These are phyloP conservation scores for Ophiostoma pallidulum DNA, from an alignment of 2,329 filamentous ascomycete genomes.

Conservation along the genomic window DNA sequence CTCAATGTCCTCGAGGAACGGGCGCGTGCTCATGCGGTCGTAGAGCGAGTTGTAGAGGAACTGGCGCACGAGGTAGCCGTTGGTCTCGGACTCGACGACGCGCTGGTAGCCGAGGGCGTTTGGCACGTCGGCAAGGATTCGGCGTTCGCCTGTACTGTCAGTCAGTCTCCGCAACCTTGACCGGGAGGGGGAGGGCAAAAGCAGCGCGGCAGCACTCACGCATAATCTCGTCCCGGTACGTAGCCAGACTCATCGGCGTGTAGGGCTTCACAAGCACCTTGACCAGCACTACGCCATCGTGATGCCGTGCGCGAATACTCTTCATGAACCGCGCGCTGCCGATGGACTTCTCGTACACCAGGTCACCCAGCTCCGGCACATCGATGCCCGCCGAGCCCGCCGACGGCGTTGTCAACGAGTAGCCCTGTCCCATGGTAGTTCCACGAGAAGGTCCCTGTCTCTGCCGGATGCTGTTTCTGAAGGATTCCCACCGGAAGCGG, in stretches of 20 bases:
- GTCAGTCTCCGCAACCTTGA: not conserved
- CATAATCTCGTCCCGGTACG: constrained; percentile 68
- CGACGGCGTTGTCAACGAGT: constrained; percentile 85
- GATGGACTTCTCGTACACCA: constrained; percentile 86
- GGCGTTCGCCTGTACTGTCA: constrained; percentile 58
- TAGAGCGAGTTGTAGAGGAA: constrained; percentile 96
- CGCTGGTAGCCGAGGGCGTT: constrained; percentile 88
- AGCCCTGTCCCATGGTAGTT: constrained; percentile 83
- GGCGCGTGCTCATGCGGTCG: constrained; percentile 90
- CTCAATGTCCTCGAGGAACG: constrained; percentile 93
- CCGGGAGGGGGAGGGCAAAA: not conserved
- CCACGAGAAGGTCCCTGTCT: too few relatives aligned
- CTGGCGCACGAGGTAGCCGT: constrained; percentile 88
- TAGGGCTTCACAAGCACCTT: constrained; percentile 95
- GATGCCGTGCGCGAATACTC: constrained; percentile 81
- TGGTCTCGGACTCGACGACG: constrained; percentile 81
- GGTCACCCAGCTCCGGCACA: constrained; percentile 79
- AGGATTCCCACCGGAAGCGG: too few relatives aligned
- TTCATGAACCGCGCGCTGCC: constrained; percentile 95
- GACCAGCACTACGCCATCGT: constrained; percentile 83
- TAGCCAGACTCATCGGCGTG: constrained; percentile 65
- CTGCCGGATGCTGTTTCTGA: not conserved
- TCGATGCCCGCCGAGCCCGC: constrained; percentile 91
- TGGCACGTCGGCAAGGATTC: constrained; percentile 68
- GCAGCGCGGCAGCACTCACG: constrained; percentile 39